Conservation (phyloP, 495 filamentous ascomycete genomes). For the Durotheca rogersii region DNA sequence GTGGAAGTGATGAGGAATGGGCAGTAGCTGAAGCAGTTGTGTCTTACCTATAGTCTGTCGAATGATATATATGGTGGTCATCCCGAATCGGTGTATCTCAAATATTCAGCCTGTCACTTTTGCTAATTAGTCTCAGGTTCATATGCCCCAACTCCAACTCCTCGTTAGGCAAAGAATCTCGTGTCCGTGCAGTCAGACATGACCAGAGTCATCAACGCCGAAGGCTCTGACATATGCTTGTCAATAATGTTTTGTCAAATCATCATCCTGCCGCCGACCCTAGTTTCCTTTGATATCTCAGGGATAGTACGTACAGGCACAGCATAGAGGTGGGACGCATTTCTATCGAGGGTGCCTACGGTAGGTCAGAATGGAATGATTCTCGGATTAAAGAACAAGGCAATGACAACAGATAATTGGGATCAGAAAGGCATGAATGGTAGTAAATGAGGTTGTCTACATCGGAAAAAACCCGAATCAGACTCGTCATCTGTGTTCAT, state of each 20-base stretch:
- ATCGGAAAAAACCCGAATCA: constrained; percentile 80
- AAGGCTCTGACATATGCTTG: constrained; percentile 88
- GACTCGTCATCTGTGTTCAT: constrained; percentile 89
- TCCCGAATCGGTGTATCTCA: no score
- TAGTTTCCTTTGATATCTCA: no score
- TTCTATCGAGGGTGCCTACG: no score
- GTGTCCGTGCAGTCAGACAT: constrained; percentile 43
- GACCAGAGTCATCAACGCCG: constrained; percentile 61
- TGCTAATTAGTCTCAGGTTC: no score
- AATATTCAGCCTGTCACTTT: no score
- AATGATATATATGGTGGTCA: neutral
- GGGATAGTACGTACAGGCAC: no score
- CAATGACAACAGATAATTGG: neutral
- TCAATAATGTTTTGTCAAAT: constrained; percentile 61
- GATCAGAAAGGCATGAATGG: constrained; percentile 82
- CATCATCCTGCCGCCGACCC: constrained; percentile 55
- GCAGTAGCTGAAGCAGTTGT: neutral
- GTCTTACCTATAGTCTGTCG: constrained; percentile 17
- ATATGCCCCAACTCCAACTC: no score
- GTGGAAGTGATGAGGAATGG: constrained; percentile 9
- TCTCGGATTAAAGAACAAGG: neutral
- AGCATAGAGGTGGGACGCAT: no score
- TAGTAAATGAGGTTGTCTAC: constrained; percentile 68
- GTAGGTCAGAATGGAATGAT: no score
- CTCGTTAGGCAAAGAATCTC: constrained; percentile 5